Evolutionary conservation across 306 rosid genomes (phyloP).

Genomic region (Mucuna pruriens): DNA sequence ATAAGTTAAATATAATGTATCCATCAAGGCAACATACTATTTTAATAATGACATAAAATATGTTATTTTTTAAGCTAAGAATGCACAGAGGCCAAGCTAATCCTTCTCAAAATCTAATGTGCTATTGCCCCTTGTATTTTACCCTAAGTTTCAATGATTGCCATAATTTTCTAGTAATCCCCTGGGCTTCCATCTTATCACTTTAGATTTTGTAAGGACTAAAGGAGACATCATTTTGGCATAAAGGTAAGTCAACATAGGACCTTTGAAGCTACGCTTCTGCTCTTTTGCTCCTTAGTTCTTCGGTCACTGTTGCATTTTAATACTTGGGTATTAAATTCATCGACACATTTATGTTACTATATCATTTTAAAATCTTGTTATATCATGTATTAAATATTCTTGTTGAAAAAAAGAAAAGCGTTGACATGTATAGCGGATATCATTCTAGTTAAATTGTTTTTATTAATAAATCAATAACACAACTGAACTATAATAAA

Average conservation of each 20-base stretch:
- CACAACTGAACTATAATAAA: background rate
- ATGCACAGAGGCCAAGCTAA: background rate
- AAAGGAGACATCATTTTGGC: background rate
- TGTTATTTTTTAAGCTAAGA: background rate
- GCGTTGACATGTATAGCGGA: background rate
- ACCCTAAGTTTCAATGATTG: constrained; percentile 17
- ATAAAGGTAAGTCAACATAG: constrained; percentile 1
- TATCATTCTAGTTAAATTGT: background rate
- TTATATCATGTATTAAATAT: background rate
- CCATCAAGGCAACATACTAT: background rate
- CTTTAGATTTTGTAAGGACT: constrained; percentile 1
- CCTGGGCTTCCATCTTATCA: background rate
- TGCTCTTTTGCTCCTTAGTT: background rate
- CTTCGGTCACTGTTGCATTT: background rate
- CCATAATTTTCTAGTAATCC: background rate
- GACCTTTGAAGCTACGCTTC: constrained; percentile 30
- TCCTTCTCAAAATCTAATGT: background rate
- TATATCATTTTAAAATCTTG: background rate
- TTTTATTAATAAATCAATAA: background rate
- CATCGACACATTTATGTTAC: background rate
- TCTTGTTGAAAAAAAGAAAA: no score
- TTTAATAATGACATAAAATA: background rate
- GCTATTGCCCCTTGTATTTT: background rate
- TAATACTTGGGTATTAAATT: background rate
- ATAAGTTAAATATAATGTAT: background rate